A percentile compares a stretch with the other conserved stretches of the same genome.
These are phyloP conservation scores for Oryza glaberrima DNA, from an alignment of 176 grass and related monocot species.

Conservation along the genomic window DNA sequence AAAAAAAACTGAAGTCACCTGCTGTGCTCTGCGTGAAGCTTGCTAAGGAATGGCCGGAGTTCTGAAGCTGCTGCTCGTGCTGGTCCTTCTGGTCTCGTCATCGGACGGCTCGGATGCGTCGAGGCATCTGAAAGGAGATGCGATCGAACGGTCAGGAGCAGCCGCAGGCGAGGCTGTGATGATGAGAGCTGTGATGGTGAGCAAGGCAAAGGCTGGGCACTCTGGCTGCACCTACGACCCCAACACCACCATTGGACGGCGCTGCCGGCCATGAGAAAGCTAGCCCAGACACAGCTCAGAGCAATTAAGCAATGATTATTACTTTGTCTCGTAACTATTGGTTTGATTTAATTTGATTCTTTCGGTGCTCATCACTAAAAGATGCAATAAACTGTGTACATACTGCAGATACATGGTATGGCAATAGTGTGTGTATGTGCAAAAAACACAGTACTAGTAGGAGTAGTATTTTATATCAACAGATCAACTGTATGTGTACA, in stretches of 20 bases:
- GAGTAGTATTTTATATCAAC: too few species aligned
- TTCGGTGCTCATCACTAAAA: not conserved
- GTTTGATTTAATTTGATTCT: constrained; percentile 2
- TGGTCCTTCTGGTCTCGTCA: constrained; percentile 6
- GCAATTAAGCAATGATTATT: not conserved
- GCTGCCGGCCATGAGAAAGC: not conserved
- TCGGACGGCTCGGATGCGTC: constrained; percentile 10
- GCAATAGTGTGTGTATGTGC: not conserved
- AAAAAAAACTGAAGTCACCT: not conserved
- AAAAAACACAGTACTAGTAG: not conserved
- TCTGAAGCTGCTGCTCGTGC: not conserved
- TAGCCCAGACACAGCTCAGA: not conserved
- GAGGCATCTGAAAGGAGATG: not conserved
- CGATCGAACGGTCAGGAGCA: not conserved
- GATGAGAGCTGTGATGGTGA: not conserved
- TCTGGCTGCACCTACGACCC: constrained; percentile 36
- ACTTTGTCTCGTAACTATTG: not conserved
- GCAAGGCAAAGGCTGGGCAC: not conserved
- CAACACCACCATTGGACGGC: not conserved
- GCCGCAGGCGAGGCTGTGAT: not conserved
- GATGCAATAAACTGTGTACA: not conserved
- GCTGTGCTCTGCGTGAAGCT: not conserved
- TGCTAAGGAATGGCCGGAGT: constrained; percentile 2
- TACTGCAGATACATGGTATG: not conserved
- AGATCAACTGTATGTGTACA: not conserved